phyloP scores from a whole-genome alignment of 164 flowering plant species.

The Berberis vulgaris region DNA sequence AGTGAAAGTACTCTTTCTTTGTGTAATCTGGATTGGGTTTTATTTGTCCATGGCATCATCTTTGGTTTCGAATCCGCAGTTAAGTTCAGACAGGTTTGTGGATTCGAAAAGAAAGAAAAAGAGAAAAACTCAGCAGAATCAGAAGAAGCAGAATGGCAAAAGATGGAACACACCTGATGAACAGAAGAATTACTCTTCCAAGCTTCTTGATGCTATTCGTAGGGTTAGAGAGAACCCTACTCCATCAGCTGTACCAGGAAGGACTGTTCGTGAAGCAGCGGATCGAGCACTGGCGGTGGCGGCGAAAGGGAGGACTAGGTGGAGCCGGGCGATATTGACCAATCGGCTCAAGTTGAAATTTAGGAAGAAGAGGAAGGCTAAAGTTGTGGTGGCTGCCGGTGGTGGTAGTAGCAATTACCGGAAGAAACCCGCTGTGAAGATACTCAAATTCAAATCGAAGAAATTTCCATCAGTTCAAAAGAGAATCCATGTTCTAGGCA shows the following conservation, averaged over 20 bases:
- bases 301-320: constrained; percentile 58
- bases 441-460: constrained; percentile 26
- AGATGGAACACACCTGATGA: constrained; percentile 32
- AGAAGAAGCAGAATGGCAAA: constrained; percentile 2
- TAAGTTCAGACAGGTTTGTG: constrained; percentile 6
- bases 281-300: constrained; percentile 54
- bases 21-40: not conserved
- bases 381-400: constrained; percentile 5
- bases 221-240: constrained; percentile 24
- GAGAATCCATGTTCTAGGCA: constrained; percentile 46
- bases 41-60: constrained; percentile 9
- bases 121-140: not conserved
- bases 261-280: constrained; percentile 61
- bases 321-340: constrained; percentile 71
- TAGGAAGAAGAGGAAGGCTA: constrained; percentile 31
- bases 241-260: not conserved
- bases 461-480: constrained; percentile 39
- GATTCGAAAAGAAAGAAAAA: constrained; percentile 17
- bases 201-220: constrained; percentile 48
- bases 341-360: constrained; percentile 44
- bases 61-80: constrained; percentile 10
- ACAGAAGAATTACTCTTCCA: constrained; percentile 54
- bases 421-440: constrained; percentile 25
- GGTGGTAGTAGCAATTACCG: constrained; percentile 22
- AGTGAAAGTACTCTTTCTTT: not conserved